Evolutionary conservation across 225 moss, liverwort and hornwort genomes (phyloP), one percentile per base, ranked within the genome.

Genomic region (Climacium dendroides): DNA sequence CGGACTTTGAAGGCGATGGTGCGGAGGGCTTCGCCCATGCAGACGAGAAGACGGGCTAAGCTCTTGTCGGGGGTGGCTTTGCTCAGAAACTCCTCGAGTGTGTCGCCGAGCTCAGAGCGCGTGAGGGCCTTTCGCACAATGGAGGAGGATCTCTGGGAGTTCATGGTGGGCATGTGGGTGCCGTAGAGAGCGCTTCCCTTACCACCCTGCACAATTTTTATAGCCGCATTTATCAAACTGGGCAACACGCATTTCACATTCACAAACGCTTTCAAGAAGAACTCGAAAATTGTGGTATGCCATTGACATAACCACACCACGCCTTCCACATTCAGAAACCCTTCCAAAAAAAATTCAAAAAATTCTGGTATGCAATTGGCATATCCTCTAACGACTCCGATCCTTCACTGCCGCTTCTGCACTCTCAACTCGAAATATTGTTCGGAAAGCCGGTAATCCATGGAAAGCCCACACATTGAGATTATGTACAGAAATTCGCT

Each of bases 1-100:
- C 99, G 96, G 32, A 99, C 97, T 87, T 97, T 99, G 90, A 99
- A 99, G 70, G 99, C 93, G 41, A 99, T 99, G 78, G 95, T 99
- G 53, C 96, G 96, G 59, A 97, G 81, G 3, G 99, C 96, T 89
- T 96, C 95, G 34, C 97, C 97, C 96, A 97, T 95, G 90, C 92
- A 92, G 85, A 99, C 90, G 91, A 98, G 45, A 87, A 97, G 81
- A 89, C 96, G 93, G 15, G 95, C 96, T 91, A 99, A 74, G 86
- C 50, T 93, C 90, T 96, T 96, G 86, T 99, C 95, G 8, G 63
- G n/a, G 4, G 96, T 97, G 29, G 90, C 87, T 82, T 94, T 95
- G 70, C 93, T 88, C 71, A 96, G 24, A 88, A 96, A 99, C 55
- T 92, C 90, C 91, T 99, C 90, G 66, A 92, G 66, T 37, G 45